Percentiles rank a stretch among this genome's conserved stretches.
phyloP scores from a whole-genome alignment of 1,139 yeast species.

The Taiozyma sp. region DNA sequence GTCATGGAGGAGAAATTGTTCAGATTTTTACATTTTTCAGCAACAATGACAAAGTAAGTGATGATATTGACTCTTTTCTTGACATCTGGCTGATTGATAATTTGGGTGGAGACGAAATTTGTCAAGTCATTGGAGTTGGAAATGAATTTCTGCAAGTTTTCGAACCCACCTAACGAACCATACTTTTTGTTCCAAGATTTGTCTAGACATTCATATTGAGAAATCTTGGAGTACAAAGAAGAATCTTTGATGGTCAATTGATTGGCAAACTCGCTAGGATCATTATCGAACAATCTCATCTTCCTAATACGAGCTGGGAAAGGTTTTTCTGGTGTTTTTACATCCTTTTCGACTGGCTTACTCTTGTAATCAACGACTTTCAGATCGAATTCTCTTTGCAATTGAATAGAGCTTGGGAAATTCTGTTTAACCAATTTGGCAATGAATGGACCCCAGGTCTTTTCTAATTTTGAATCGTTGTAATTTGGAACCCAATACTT shows the following conservation, averaged over 20 bases:
- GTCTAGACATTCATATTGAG: conserved; percentile 70
- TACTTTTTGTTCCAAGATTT: conserved; percentile 75
- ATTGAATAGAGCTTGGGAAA: conserved; percentile 36
- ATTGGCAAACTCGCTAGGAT: conserved; percentile 72
- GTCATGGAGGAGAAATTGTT: conserved; percentile 92
- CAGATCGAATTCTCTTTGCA: conserved; percentile 25
- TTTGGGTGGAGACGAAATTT: conserved; percentile 76
- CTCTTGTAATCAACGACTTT: conserved; percentile 13
- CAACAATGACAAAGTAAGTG: conserved; percentile 73
- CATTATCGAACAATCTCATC: conserved; percentile 58
- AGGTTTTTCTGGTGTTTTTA: conserved; percentile 1
- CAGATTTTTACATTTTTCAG: conserved; percentile 69
- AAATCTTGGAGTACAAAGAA: conserved; percentile 58
- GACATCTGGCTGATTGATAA: conserved; percentile 56
- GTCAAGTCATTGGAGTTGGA: conserved; percentile 81
- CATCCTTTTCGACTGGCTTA: not conserved
- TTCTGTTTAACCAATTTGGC: conserved; percentile 40
- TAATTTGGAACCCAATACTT: conserved; percentile 74
- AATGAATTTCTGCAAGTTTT: conserved; percentile 59
- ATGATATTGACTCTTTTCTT: conserved; percentile 67
- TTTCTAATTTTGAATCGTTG: conserved; percentile 44
- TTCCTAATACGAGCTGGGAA: conserved; percentile 27
- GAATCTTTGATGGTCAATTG: conserved; percentile 83
- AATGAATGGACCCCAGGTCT: conserved; percentile 54
- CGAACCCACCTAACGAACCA: conserved; percentile 49